Base-by-base conservation (phyloP, 257 asterid genomes). In the Plantago elongata region DNA sequence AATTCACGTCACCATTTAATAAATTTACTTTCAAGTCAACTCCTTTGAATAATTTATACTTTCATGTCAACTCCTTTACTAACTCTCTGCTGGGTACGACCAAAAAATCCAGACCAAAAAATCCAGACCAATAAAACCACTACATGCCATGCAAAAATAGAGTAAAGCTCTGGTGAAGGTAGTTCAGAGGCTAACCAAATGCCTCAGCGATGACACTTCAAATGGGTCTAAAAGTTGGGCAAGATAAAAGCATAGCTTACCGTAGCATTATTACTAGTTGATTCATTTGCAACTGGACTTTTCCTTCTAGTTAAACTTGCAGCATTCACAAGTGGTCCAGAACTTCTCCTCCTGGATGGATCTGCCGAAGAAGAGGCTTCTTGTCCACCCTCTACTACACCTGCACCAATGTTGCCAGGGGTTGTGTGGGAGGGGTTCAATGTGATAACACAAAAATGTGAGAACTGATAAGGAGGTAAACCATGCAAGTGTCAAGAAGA, bases 241-340 rank as follows among this genome's bases (percentile, higher is more conserved):
- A 27, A 48, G 45, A 62, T 11, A 5, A 54, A 63, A 11, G 3
- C 11, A 29, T 54, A 30, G 42, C 81, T 83, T 66, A 83, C 90
- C 79, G 63, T 34, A 49, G 79, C 84, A 62, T 83, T 87, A 69
- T 72, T 80, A 81, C 87, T 76, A 1, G 78, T 51, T 48, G 79
- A 68, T 51, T 78, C 90, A 58, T 69, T 80, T 65, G 74, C 54
- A 57, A 76, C 67, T 52, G 90, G 87, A 54, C 76, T 77, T 75
- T 67, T 83, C 70, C 78, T 87, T 71, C 60, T 75, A 34, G 81
- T 71, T n/a, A 67, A 71, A 60, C 70, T 65, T 22, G 82, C 82
- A 47, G 77, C 43, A 63, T 65, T 80, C 60, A 71, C 22, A 43
- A 73, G 70, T 61, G 66, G 82, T 55, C 78, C 80, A 61, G 79